Evolutionary conservation across 345 rosid genomes (phyloP), one percentile per base, ranked within the genome.

Genomic region (Eucalyptus polybractea): DNA sequence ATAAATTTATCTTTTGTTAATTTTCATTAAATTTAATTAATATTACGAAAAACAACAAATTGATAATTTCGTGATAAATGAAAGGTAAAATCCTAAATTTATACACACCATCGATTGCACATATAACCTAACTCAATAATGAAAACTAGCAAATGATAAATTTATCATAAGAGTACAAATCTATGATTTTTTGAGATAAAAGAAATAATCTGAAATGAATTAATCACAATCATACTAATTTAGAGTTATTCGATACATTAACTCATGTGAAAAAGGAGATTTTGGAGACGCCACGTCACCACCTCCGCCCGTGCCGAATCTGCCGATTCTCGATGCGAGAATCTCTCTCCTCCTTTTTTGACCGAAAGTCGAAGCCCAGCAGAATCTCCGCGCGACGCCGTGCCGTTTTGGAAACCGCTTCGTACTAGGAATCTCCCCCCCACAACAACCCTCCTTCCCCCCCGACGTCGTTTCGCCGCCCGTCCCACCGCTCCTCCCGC

Each of bases 81-180:
- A 2, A 3, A 1, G 0, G 2, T 51, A 17, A 51, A 51, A 17
- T 51, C 8, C 54, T 1, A 51, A 51, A 51, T 6, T 16, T 0
- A 51, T 51, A 17, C 4, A 51, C 22, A 47, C 54, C 4, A 0
- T 51, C 54, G 7, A 51, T 1, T 17, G 4, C 21, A 51, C 4
- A 17, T 51, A 7, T 7, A 3, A 51, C 4, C 22, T 16, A 17
- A 51, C 4, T 51, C 1, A 51, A 51, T 51, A 51, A 50, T 15
- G 4, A 50, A 50, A 15, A 50, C 7, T 15, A 50, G 7, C 7
- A 50, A 15, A 50, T 51, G 56, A 51, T 51, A 17, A 51, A 51
- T 51, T 51, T 17, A 0, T 7, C 0, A 17, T 51, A 17, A 3
- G 2, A 0, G 1, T 16, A 17, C 1, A 51, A 53, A 7, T 53